Percentiles rank a stretch among this genome's conserved stretches.
Conservation (phyloP, 208 protist species). For the Naegleria fowleri region DNA sequence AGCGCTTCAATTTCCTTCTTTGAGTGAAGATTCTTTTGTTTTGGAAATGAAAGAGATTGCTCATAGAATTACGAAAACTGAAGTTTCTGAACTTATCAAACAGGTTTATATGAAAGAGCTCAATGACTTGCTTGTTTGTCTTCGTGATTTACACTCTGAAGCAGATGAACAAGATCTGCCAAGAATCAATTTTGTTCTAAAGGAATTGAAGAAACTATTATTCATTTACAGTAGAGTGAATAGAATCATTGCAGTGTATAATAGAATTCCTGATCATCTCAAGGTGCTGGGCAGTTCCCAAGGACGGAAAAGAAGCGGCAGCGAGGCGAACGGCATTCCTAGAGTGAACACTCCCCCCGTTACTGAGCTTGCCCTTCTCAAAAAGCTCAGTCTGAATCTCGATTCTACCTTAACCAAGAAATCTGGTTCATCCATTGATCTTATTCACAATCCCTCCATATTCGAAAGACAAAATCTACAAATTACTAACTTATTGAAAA, state of each 20-base stretch:
- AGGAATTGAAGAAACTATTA: neutral
- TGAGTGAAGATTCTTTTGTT: neutral
- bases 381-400: neutral
- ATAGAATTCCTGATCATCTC: neutral
- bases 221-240: slow-evolving; percentile 18
- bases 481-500: neutral
- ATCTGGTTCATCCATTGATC: neutral
- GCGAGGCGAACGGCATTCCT: neutral
- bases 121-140: neutral
- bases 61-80: neutral
- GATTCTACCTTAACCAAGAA: neutral
- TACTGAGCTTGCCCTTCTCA: neutral
- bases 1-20: neutral
- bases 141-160: neutral
- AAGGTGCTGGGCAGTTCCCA: neutral
- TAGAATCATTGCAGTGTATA: neutral
- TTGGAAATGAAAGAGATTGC: neutral
- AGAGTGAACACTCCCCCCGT: neutral
- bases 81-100: neutral
- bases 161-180: neutral
- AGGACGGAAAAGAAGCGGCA: neutral
- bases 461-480: neutral
- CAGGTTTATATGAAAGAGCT: neutral
- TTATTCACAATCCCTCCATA: neutral
- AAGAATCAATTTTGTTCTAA: neutral